A percentile compares a stretch with the other conserved stretches of the same genome.
These are phyloP conservation scores for Hylodesmum podocarpum DNA, from an alignment of 306 rosid species.

Conservation along the genomic window DNA sequence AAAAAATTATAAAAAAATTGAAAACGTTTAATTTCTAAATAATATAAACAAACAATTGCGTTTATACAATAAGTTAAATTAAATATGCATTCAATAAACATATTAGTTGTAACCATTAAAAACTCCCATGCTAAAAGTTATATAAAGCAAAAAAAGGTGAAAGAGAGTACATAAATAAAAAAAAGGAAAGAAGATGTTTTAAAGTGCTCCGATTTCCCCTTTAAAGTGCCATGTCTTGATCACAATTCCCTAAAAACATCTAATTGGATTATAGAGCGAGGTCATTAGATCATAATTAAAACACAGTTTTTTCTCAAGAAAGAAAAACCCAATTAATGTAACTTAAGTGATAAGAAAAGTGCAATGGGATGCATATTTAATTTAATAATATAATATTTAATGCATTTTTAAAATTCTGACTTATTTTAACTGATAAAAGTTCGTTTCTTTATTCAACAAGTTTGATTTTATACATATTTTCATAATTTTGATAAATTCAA, in stretches of 20 bases:
- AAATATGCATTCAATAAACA: neutral
- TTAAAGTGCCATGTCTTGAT: neutral
- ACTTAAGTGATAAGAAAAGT: slow-evolving; percentile 30
- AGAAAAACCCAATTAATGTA: neutral
- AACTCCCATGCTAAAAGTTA: slow-evolving; percentile 16
- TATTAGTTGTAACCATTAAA: neutral
- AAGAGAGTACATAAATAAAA: neutral
- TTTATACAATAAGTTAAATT: neutral
- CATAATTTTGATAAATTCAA: neutral
- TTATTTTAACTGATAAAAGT: neutral
- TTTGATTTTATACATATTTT: neutral
- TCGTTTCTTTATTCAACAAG: too few relatives aligned
- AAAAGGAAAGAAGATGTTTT: neutral
- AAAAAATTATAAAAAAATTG: too few relatives aligned
- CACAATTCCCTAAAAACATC: neutral
- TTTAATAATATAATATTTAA: neutral
- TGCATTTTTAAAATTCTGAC: neutral
- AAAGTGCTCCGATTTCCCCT: slow-evolving; percentile 3
- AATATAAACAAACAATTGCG: neutral
- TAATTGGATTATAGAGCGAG: neutral
- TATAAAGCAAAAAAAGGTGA: neutral
- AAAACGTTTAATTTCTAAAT: too few relatives aligned
- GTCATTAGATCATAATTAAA: neutral
- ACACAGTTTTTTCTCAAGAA: neutral
- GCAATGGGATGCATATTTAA: too few relatives aligned